These are phyloP conservation scores for Nakazawaea holstii DNA, from an alignment of 805 yeast genomes.

Conservation along the genomic window DNA sequence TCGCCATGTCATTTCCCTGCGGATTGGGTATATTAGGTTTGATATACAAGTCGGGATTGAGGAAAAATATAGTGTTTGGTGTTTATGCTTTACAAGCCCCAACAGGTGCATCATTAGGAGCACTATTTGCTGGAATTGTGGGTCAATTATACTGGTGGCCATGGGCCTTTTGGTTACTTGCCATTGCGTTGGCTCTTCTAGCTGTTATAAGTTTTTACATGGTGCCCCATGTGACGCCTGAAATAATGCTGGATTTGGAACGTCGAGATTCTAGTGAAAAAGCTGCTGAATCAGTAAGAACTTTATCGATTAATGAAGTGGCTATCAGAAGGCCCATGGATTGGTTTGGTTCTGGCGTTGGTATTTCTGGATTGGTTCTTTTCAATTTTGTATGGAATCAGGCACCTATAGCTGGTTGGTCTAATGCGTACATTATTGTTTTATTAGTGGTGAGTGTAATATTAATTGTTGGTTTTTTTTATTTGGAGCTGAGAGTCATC, in stretches of 20 bases:
- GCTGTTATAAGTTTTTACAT: slow-evolving; percentile 28
- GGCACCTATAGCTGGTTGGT: slow-evolving; percentile 72
- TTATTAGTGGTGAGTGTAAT: slow-evolving; percentile 47
- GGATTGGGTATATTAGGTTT: slow-evolving; percentile 52
- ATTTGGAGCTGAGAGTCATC: slow-evolving; percentile 40
- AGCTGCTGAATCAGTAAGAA: not conserved
- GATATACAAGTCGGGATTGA: slow-evolving; percentile 37
- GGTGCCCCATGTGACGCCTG: slow-evolving; percentile 28
- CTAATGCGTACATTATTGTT: slow-evolving; percentile 48
- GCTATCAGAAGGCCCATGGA: slow-evolving; percentile 30
- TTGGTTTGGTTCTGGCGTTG: slow-evolving; percentile 48
- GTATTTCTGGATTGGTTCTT: slow-evolving; percentile 54
- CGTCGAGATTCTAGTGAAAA: not conserved
- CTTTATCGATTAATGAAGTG: not conserved
- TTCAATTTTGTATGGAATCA: slow-evolving; percentile 72
- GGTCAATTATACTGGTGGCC: slow-evolving; percentile 51
- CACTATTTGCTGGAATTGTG: slow-evolving; percentile 43
- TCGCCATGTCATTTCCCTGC: slow-evolving; percentile 54
- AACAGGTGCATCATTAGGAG: slow-evolving; percentile 53
- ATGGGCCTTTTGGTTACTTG: slow-evolving; percentile 49
- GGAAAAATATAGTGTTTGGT: slow-evolving; percentile 52
- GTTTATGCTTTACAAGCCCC: slow-evolving; percentile 61
- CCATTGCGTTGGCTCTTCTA: slow-evolving; percentile 31
- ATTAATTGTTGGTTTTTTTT: slow-evolving; percentile 38
- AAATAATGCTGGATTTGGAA: not conserved